Base-by-base conservation (phyloP, 2,329 filamentous ascomycete species). In the Fusarium sterilihyphosum region DNA sequence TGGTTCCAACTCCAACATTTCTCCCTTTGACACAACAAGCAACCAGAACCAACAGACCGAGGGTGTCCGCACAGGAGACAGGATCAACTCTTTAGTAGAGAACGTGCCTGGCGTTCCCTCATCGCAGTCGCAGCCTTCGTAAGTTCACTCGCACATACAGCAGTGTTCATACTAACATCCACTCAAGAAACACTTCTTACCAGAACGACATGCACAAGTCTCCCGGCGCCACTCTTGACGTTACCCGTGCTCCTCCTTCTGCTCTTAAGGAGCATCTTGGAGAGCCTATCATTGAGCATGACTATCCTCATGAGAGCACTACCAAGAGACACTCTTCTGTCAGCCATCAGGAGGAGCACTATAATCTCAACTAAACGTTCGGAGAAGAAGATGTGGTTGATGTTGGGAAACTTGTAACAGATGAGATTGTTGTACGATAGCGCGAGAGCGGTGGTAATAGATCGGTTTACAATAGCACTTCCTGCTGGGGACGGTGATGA, bases 281-380 rank as follows among this genome's bases (percentile, higher is more conserved):
- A 24, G 71, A 75, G 18, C 80, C 79, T 3, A 68, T 53, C 14
- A 78, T 81, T 22, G 79, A 80, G 76, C 80, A 81, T 44, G 74
- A 79, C n/a, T 77, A 78, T 16, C 80, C 80, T 1, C 54, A 80
- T 8, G 79, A 81, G 26, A 81, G 80, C 70, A 73, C 70, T n/a
- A 78, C 75, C 24, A 74, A 65, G 65, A 58, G 80, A 31, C 80
- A 81, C 8, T 75, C 75, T 31, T 78, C 77, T 38, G 54, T 75
- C 3, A 81, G 80, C 65, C 77, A 80, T n/a, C 80, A 81, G 71
- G 80, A 81, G 75, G 71, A 75, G n/a, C 76, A 80, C 31, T 77
- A 77, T 17, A 67, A 47, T 26, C 37, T 80, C 58, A 66, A 70
- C n/a, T n/a, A n/a, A n/a, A n/a, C n/a, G n/a, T n/a, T n/a, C n/a